Evolutionary conservation across 2,329 filamentous ascomycete genomes (phyloP).

Genomic region (Apiospora malaysiana): DNA sequence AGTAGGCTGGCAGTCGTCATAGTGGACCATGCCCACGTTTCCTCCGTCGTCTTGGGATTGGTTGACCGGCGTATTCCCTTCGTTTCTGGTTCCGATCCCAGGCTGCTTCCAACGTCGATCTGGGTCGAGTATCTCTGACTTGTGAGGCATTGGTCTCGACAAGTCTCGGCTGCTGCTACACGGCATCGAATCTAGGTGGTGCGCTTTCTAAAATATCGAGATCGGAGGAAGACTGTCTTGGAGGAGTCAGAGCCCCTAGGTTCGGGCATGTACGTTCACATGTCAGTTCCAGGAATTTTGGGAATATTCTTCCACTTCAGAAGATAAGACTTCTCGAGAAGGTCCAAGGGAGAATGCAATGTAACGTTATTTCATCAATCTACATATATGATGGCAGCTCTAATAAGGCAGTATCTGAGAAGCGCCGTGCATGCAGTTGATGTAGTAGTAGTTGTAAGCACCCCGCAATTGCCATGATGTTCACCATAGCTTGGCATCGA

Average conservation of each 20-base stretch:
- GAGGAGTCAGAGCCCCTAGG: neutral
- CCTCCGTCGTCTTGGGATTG: neutral
- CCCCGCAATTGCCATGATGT: conserved; percentile 5
- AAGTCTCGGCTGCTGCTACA: neutral
- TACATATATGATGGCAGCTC: neutral
- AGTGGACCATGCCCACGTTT: neutral
- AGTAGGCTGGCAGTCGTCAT: neutral
- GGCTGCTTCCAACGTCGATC: neutral
- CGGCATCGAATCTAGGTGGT: neutral
- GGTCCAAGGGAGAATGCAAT: neutral
- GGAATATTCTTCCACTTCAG: neutral
- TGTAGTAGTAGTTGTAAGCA: too few species aligned
- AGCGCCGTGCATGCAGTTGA: neutral
- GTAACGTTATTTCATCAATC: neutral
- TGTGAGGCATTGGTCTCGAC: neutral
- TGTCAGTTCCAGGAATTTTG: too few species aligned
- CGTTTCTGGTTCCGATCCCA: neutral
- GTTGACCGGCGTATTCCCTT: neutral
- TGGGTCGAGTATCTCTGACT: neutral
- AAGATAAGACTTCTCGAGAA: neutral
- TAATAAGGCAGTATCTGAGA: neutral
- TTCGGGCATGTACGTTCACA: neutral
- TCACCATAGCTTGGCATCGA: neutral
- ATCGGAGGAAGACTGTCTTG: neutral
- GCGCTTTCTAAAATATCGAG: neutral